Conservation (phyloP, 2,329 filamentous ascomycete genomes). For the Epichloe brachyelytri region DNA sequence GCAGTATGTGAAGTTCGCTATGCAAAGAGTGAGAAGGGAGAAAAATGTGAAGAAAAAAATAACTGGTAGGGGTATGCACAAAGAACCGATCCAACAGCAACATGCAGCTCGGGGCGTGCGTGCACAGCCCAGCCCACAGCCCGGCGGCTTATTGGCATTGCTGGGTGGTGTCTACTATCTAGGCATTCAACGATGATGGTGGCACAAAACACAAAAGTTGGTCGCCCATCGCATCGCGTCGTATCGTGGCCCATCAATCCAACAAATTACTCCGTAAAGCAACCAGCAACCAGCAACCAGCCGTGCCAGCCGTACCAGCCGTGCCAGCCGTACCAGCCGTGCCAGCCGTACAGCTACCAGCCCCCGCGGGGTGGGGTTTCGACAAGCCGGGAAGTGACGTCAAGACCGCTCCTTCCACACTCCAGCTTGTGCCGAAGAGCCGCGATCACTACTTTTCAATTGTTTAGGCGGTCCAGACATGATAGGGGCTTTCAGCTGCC, state of each 20-base stretch:
- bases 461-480: too few relatives aligned
- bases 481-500: not conserved
- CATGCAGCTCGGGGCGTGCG: not conserved
- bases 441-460: not conserved
- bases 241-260: not conserved
- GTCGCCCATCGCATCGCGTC: not conserved
- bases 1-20: not conserved
- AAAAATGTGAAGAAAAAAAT: not conserved
- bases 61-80: not conserved
- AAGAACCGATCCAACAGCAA: not conserved
- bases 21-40: not conserved
- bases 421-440: slow-evolving; percentile 2
- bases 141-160: not conserved
- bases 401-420: not conserved
- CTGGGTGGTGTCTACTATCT: too few relatives aligned
- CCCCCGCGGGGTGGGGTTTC: not conserved
- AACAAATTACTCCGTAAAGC: too few relatives aligned
- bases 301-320: not conserved
- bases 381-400: not conserved
- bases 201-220: not conserved
- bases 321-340: not conserved
- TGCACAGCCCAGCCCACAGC: not conserved
- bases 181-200: not conserved
- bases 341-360: not conserved
- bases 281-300: too few relatives aligned